Evolutionary conservation across 1,139 yeast species (phyloP).

Genomic region (Pneumocystis murina): DNA sequence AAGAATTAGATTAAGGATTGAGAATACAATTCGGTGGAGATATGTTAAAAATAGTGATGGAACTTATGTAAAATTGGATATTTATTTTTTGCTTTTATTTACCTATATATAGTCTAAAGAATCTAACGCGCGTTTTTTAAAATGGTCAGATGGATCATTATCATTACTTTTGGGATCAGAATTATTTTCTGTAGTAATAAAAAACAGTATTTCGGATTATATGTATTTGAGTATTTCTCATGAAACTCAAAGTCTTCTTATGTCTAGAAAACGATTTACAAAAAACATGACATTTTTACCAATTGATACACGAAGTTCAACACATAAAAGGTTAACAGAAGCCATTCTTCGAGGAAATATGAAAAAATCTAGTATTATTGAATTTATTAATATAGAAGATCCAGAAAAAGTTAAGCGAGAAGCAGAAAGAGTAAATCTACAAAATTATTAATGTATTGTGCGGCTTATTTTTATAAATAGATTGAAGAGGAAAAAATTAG

Average conservation of each 20-base stretch:
- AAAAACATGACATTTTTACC: slow-evolving; percentile 68
- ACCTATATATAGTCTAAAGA: slow-evolving; percentile 34
- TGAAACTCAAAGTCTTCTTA: slow-evolving; percentile 57
- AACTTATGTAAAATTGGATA: slow-evolving; percentile 30
- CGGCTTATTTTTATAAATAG: slow-evolving; percentile 23
- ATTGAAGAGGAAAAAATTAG: slow-evolving; percentile 37
- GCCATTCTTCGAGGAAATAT: slow-evolving; percentile 58
- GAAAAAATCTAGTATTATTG: slow-evolving; percentile 35
- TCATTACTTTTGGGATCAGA: slow-evolving; percentile 81
- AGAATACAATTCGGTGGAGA: slow-evolving; percentile 86
- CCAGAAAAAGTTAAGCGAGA: slow-evolving; percentile 74
- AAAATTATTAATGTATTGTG: neutral
- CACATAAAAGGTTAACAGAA: slow-evolving; percentile 65
- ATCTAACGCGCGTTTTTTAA: slow-evolving; percentile 75
- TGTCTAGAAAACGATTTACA: slow-evolving; percentile 24
- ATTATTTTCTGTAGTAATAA: slow-evolving; percentile 59
- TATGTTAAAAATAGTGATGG: slow-evolving; percentile 53
- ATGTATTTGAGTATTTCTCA: slow-evolving; percentile 59
- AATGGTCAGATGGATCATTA: slow-evolving; percentile 86
- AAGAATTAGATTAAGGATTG: slow-evolving; percentile 33
- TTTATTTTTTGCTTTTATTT: neutral
- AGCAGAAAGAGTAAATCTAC: slow-evolving; percentile 33
- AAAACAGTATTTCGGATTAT: slow-evolving; percentile 44
- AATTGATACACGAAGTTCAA: slow-evolving; percentile 66
- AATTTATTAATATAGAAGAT: slow-evolving; percentile 63